These are phyloP conservation scores for Trypanosoma melophagium DNA, from an alignment of 208 protist genomes.

Conservation along the genomic window DNA sequence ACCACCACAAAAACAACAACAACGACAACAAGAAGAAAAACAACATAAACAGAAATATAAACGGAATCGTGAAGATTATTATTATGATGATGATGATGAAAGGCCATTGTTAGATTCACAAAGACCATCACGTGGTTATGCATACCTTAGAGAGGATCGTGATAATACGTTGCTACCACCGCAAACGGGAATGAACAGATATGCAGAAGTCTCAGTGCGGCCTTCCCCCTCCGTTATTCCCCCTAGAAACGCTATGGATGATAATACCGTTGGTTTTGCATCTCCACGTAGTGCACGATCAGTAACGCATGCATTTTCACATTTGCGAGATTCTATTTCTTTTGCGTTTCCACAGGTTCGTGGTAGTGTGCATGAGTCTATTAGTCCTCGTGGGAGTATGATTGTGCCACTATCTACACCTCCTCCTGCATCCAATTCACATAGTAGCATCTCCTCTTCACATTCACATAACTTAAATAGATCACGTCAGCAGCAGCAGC, in stretches of 20 bases:
- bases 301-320: slow-evolving; percentile 43
- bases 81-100: background rate
- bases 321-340: slow-evolving; percentile 52
- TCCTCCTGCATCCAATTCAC: slow-evolving; percentile 9
- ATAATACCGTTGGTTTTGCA: background rate
- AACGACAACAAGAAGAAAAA: background rate
- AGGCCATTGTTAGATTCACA: background rate
- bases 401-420: slow-evolving; percentile 3
- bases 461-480: slow-evolving; percentile 1
- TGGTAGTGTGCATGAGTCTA: background rate
- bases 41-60: background rate
- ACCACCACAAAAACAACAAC: background rate
- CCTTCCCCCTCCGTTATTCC: background rate
- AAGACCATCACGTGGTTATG: slow-evolving; percentile 1
- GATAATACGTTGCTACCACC: background rate
- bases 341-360: slow-evolving; percentile 15
- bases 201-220: background rate
- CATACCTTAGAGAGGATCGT: slow-evolving; percentile 11
- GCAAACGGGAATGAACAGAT: background rate
- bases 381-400: slow-evolving; percentile 11
- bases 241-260: background rate
- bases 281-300: slow-evolving; percentile 22
- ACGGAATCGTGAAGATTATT: background rate
- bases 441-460: slow-evolving; percentile 21
- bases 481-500: background rate